Percentiles rank a stretch among this genome's conserved stretches.
Conservation (phyloP, 2,329 filamentous ascomycete genomes). For the Phialocephala subalpina region DNA sequence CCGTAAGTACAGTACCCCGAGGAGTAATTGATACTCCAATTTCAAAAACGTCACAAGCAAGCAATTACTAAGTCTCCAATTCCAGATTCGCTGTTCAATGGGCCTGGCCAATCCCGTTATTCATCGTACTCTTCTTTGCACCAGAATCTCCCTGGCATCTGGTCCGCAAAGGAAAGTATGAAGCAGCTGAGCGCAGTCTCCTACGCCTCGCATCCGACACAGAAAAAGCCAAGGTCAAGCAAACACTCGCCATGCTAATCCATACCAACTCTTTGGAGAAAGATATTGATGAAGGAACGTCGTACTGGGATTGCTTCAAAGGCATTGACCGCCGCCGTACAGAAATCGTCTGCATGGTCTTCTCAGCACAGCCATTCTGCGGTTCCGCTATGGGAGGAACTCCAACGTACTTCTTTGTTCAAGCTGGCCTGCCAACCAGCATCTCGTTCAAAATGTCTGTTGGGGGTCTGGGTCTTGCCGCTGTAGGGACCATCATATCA, state of each 20-base stretch:
- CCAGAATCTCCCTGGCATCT: constrained; percentile 59
- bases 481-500: constrained; percentile 56
- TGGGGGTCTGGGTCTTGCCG: constrained; percentile 53
- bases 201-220: constrained; percentile 10
- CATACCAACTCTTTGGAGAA: constrained; percentile 63
- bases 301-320: constrained; percentile 57
- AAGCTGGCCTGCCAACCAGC: constrained; percentile 57
- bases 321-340: constrained; percentile 57
- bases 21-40: too few relatives aligned
- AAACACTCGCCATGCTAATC: constrained; percentile 55
- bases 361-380: constrained; percentile 66
- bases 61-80: too few relatives aligned
- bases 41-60: too few relatives aligned
- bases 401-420: constrained; percentile 65
- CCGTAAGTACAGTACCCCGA: too few relatives aligned
- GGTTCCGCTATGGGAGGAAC: constrained; percentile 69
- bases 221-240: constrained; percentile 50
- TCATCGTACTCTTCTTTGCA: constrained; percentile 51
- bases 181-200: constrained; percentile 50
- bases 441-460: constrained; percentile 55
- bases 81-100: constrained; percentile 57
- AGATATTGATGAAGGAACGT: constrained; percentile 49
- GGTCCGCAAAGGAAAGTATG: constrained; percentile 51
- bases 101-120: constrained; percentile 55
- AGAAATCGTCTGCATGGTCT: constrained; percentile 63